phyloP scores from a whole-genome alignment of 2,329 filamentous ascomycete species.

The Trichophyton simii region DNA sequence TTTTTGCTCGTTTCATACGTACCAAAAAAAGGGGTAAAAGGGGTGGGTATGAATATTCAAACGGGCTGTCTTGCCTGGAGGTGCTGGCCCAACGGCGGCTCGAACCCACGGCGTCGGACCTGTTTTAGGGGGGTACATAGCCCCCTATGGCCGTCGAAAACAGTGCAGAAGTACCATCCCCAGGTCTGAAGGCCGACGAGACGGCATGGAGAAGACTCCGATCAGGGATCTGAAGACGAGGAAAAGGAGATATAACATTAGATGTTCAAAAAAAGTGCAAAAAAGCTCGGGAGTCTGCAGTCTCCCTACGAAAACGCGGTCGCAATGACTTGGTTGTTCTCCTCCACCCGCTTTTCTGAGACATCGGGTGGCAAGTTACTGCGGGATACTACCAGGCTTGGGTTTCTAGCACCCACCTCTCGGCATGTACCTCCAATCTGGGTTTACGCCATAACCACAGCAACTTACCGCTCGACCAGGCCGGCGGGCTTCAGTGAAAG shows the following conservation, averaged over 20 bases:
- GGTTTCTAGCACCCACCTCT: not conserved
- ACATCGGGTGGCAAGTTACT: not conserved
- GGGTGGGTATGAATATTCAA: not conserved
- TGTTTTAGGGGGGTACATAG: not conserved
- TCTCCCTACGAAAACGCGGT: conserved; percentile 1
- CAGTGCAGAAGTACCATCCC: not conserved
- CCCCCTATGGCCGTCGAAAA: not conserved
- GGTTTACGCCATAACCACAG: not conserved
- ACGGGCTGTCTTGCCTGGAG: too few relatives aligned
- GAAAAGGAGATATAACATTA: not conserved
- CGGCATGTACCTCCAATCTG: not conserved
- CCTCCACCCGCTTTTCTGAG: not conserved
- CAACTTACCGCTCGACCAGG: not conserved
- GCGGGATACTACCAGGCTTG: not conserved
- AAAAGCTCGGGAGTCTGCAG: not conserved
- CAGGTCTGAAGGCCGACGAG: not conserved
- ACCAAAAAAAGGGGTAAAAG: not conserved
- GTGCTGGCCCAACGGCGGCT: not conserved
- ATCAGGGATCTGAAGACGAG: not conserved
- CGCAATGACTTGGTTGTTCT: conserved; percentile 4
- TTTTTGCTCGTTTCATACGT: too few relatives aligned
- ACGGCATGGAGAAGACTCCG: not conserved
- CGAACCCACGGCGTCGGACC: not conserved
- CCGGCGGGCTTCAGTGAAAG: not conserved
- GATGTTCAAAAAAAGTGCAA: not conserved